These are phyloP conservation scores for Vigna angularis DNA, from an alignment of 306 rosid genomes.

Conservation along the genomic window DNA sequence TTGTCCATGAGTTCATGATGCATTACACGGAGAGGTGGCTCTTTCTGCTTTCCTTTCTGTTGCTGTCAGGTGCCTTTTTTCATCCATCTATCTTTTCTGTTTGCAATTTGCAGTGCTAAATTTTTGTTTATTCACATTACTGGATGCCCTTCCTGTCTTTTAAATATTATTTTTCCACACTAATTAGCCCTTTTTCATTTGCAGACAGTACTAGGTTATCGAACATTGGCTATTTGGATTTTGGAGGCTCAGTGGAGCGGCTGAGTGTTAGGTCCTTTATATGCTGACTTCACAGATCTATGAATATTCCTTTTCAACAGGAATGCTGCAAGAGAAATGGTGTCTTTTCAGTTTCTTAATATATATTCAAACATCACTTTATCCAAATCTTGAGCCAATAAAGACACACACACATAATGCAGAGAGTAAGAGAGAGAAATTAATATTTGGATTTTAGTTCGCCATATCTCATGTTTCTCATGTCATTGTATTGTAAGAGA, in stretches of 20 bases:
- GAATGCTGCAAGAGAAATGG: constrained; percentile 39
- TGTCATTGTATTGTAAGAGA: not conserved
- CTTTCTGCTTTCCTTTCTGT: constrained; percentile 39
- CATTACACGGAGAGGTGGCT: constrained; percentile 36
- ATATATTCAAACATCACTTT: constrained; percentile 35
- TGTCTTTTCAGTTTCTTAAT: constrained; percentile 50
- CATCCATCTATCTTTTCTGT: not conserved
- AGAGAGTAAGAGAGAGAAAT: constrained; percentile 37
- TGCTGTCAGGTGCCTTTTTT: constrained; percentile 52
- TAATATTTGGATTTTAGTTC: constrained; percentile 28
- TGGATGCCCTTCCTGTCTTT: constrained; percentile 33
- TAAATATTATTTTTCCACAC: not conserved
- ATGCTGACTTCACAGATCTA: constrained; percentile 56
- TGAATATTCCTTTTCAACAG: constrained; percentile 54
- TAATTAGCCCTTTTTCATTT: constrained; percentile 36
- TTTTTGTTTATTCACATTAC: constrained; percentile 22
- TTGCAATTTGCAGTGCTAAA: constrained; percentile 20
- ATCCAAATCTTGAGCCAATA: constrained; percentile 35
- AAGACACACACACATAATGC: not conserved
- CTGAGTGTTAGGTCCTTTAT: constrained; percentile 35
- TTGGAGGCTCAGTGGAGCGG: constrained; percentile 35
- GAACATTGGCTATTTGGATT: constrained; percentile 33
- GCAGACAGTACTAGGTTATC: constrained; percentile 48
- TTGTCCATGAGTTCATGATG: constrained; percentile 24
- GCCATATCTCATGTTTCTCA: constrained; percentile 5